Conservation (phyloP, 1,139 yeast genomes). For the Suhomyces ambrosiae region DNA sequence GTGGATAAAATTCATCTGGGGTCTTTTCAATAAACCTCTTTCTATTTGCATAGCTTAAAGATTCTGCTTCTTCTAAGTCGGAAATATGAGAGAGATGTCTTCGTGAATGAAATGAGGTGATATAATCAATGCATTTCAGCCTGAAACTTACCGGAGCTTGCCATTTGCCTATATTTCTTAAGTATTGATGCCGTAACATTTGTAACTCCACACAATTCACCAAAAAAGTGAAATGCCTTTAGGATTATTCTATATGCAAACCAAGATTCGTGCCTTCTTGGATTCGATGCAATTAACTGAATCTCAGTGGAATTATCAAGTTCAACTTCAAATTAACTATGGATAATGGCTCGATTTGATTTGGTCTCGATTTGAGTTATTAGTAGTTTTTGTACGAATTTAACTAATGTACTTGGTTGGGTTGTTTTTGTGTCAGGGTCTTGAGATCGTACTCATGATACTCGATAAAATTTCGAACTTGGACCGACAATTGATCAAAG, state of each 20-base stretch:
- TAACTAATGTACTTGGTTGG: not conserved
- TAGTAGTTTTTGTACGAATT: no score
- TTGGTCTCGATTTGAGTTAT: no score
- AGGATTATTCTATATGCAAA: not conserved
- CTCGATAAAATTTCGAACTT: not conserved
- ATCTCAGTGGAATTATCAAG: no score
- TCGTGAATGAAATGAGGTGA: not conserved
- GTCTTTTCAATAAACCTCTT: slow-evolving; percentile 10
- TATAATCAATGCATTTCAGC: not conserved
- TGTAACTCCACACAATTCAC: not conserved
- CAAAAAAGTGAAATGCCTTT: not conserved
- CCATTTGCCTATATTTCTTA: not conserved
- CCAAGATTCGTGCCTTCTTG: no score
- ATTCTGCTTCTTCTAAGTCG: slow-evolving; percentile 8
- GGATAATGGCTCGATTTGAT: no score
- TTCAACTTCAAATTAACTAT: no score
- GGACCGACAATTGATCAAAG: no score
- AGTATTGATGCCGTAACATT: not conserved
- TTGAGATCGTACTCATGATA: not conserved
- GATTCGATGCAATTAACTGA: no score
- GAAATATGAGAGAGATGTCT: not conserved
- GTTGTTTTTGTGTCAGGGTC: not conserved
- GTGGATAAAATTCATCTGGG: slow-evolving; percentile 22
- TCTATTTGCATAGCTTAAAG: slow-evolving; percentile 14
- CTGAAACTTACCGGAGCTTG: not conserved